Base-by-base conservation (phyloP, 2,329 filamentous ascomycete species). In the Trichophyton benhamiae region DNA sequence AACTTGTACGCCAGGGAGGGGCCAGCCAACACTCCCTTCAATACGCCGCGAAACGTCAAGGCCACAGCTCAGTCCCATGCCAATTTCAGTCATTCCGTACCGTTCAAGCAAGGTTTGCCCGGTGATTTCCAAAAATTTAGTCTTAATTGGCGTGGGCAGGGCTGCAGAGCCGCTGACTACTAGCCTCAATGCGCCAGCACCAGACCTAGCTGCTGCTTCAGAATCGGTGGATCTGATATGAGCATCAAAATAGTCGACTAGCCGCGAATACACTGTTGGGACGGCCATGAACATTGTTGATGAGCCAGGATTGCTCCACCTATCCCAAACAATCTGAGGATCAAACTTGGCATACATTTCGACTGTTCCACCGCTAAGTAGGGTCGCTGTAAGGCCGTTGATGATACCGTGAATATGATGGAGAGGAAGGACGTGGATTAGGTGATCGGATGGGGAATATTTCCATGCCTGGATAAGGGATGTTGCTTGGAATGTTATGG, bases 71-170 rank as follows among this genome's bases (percentile, higher is more conserved):
- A 79, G 70, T 1, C 73, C 76, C 67, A 78, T 78, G 1, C 78
- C 78, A n/a, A 79, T 78, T 65, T 80, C 78, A 0, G 78, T 79
- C 70, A 78, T 79, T 1, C 79, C 79, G 63, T 80, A 81, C 1
- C 78, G 71, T 64, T 80, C 74, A 2, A 80, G 68, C 15, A 81
- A 70, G 9, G 71, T 72, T 63, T 77, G 74, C 13, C 73, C 71
- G 0, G 73, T 75, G 22, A 77, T 76, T 22, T 74, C 72, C 2
- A 69, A 68, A 44, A 76, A 77, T 58, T 71, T 75, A 25, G 67
- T 65, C 63, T 75, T 77, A 33, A 75, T 75, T 0, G 75, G 72
- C 0, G 74, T 75, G 0, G 75, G 75, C 0, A 77, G 68, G 0
- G 75, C 75, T 0, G 75, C 75, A 4, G 75, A 77, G 15, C 75